Percentiles rank a stretch among this genome's conserved stretches.
Conservation (phyloP, 176 grass and related monocot genomes). For the Leersia perrieri region DNA sequence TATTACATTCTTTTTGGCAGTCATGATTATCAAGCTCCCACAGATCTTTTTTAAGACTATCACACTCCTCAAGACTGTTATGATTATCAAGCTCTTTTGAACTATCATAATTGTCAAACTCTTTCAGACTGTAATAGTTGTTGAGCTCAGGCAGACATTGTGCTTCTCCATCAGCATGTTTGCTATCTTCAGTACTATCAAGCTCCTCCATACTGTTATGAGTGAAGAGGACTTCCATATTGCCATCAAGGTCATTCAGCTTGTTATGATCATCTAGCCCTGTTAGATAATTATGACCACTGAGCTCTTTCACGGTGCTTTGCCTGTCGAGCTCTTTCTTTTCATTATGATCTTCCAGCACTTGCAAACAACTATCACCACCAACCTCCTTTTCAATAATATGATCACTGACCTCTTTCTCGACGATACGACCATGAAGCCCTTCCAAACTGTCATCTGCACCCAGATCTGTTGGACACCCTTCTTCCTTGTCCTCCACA, state of each 20-base stretch:
- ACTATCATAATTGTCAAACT: neutral
- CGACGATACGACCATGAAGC: neutral
- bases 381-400: conserved; percentile 13
- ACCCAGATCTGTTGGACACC: conserved; percentile 28
- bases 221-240: neutral
- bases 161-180: conserved; percentile 21
- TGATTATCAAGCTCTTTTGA: neutral
- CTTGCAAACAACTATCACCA: conserved; percentile 19
- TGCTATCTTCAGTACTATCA: conserved; percentile 19
- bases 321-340: conserved; percentile 4
- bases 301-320: conserved; percentile 12
- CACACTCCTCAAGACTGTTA: conserved; percentile 2
- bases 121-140: conserved; percentile 5
- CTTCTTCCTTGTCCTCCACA: conserved; percentile 12
- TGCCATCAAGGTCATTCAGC: conserved; percentile 13
- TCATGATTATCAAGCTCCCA: conserved; percentile 24
- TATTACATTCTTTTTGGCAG: conserved; percentile 7
- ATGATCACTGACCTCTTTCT: conserved; percentile 15
- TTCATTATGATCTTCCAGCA: conserved; percentile 10
- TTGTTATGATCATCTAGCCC: neutral
- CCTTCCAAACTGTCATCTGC: conserved; percentile 20
- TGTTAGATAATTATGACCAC: conserved; percentile 9
- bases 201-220: neutral
- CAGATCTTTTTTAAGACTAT: neutral
- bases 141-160: conserved; percentile 6